phyloP scores from a whole-genome alignment of 495 filamentous ascomycete genomes.

The Daldinia grandis region DNA sequence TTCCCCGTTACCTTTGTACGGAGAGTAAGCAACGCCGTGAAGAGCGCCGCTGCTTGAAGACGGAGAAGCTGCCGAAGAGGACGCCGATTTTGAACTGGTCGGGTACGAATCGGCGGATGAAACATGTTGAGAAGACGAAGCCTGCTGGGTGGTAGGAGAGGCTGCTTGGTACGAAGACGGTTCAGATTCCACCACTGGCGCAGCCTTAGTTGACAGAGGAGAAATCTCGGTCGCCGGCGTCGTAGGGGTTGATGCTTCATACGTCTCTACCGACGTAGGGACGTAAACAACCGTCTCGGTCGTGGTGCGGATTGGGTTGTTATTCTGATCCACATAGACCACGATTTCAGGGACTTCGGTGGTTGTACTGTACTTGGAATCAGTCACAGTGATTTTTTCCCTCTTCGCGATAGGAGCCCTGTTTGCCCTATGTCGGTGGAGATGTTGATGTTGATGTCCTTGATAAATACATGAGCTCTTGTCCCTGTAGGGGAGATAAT shows the following conservation, averaged over 20 bases:
- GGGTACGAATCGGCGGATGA: slow-evolving; percentile 30
- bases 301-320: slow-evolving; percentile 58
- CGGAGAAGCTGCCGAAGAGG: slow-evolving; percentile 20
- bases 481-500: neutral
- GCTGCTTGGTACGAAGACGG: slow-evolving; percentile 1
- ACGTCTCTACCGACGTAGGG: slow-evolving; percentile 27
- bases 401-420: slow-evolving; percentile 20
- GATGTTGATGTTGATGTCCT: slow-evolving; percentile 42
- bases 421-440: slow-evolving; percentile 34
- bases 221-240: slow-evolving; percentile 17
- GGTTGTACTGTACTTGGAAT: slow-evolving; percentile 18
- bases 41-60: slow-evolving; percentile 37
- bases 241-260: slow-evolving; percentile 10
- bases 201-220: slow-evolving; percentile 26
- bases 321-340: slow-evolving; percentile 71
- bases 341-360: slow-evolving; percentile 59
- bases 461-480: slow-evolving; percentile 23
- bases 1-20: slow-evolving; percentile 69
- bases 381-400: slow-evolving; percentile 40
- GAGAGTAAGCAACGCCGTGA: slow-evolving; percentile 75
- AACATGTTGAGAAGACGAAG: slow-evolving; percentile 27
- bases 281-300: slow-evolving; percentile 46
- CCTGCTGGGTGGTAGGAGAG: slow-evolving; percentile 9
- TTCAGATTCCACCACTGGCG: slow-evolving; percentile 10
- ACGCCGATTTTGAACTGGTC: slow-evolving; percentile 8